Evolutionary conservation across 352 stramenopile species (phyloP).

Genomic region (Phytophthora europaea): DNA sequence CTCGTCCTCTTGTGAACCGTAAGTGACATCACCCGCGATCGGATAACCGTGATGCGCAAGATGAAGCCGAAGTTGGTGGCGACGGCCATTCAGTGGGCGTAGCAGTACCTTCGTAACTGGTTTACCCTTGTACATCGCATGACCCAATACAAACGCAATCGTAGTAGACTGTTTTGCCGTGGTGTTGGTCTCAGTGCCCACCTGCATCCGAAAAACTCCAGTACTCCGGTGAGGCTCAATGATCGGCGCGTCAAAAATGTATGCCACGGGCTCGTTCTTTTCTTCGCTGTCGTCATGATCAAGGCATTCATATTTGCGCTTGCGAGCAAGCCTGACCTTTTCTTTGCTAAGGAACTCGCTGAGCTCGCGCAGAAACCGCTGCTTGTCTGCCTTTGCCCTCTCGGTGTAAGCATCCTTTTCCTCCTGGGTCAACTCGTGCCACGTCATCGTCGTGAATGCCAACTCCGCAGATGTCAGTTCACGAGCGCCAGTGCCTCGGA

Average conservation of each 20-base stretch:
- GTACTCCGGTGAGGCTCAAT: constrained; percentile 59
- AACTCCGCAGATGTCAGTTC: constrained; percentile 41
- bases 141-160: constrained; percentile 81
- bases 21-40: constrained; percentile 84
- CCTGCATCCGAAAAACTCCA: constrained; percentile 76
- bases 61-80: constrained; percentile 89
- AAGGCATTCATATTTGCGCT: constrained; percentile 65
- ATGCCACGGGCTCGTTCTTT: constrained; percentile 64
- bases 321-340: constrained; percentile 48
- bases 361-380: constrained; percentile 64
- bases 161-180: constrained; percentile 72
- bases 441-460: constrained; percentile 47
- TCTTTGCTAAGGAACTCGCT: constrained; percentile 62
- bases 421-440: constrained; percentile 57
- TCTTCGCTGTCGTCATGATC: constrained; percentile 34
- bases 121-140: constrained; percentile 60
- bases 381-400: constrained; percentile 54
- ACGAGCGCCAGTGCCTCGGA: constrained; percentile 8
- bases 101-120: constrained; percentile 88
- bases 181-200: constrained; percentile 47
- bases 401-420: constrained; percentile 60
- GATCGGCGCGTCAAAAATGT: constrained; percentile 84
- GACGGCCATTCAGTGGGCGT: constrained; percentile 77
- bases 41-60: constrained; percentile 78
- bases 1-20: constrained; percentile 64